Evolutionary conservation across 2,329 filamentous ascomycete genomes (phyloP).

Genomic region (Penicillium nordicum): DNA sequence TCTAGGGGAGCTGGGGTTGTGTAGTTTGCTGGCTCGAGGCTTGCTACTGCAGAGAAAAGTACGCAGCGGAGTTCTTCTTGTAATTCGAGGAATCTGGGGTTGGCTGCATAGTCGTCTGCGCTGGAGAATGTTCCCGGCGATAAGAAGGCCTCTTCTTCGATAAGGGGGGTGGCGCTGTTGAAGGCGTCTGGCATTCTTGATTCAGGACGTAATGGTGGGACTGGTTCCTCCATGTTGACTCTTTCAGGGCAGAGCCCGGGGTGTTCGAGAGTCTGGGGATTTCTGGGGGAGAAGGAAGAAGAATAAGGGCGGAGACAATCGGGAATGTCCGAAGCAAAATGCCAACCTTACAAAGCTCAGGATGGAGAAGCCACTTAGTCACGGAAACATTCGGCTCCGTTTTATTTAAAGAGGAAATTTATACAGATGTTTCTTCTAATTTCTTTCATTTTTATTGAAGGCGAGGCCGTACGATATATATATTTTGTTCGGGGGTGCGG

Average conservation of each 20-base stretch:
- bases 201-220: conserved; percentile 5
- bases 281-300: conserved; percentile 10
- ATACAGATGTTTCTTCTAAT: no score
- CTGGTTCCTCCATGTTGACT: conserved; percentile 16
- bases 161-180: conserved; percentile 6
- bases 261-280: background rate
- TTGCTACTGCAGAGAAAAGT: conserved; percentile 44
- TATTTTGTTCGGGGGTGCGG: background rate
- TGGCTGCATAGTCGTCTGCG: conserved; percentile 26
- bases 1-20: conserved; percentile 27
- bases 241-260: background rate
- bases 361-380: conserved; percentile 7
- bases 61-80: conserved; percentile 44
- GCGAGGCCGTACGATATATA: no score
- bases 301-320: conserved; percentile 4
- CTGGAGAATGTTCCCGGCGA: conserved; percentile 27
- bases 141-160: conserved; percentile 24
- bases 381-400: background rate
- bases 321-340: background rate
- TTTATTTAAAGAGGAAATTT: background rate
- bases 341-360: background rate
- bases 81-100: conserved; percentile 44
- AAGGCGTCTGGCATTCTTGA: conserved; percentile 14
- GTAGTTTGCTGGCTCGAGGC: conserved; percentile 38
- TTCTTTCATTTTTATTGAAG: no score